phyloP scores from a whole-genome alignment of 192 early-diverging fungal genomes.

The Coemansia sp. region DNA sequence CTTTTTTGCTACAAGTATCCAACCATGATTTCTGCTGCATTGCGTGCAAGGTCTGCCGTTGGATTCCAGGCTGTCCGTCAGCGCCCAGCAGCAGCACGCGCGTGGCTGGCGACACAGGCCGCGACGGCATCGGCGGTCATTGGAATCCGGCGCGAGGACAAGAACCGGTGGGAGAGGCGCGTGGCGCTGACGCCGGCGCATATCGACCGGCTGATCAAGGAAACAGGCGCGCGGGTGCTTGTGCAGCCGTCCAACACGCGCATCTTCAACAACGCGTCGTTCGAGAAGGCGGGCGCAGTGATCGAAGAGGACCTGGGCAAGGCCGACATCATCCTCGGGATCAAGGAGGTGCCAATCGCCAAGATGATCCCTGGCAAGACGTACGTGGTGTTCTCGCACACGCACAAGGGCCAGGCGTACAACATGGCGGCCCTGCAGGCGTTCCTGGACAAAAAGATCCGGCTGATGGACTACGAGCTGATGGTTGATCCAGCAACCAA shows the following conservation, averaged over 20 bases:
- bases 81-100: background rate
- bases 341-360: constrained; percentile 91
- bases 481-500: constrained; percentile 70
- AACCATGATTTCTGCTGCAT: constrained; percentile 13
- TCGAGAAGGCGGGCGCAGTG: constrained; percentile 78
- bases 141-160: constrained; percentile 91
- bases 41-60: constrained; percentile 9
- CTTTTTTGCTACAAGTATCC: too few species aligned
- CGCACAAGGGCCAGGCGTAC: constrained; percentile 93
- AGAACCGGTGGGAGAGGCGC: constrained; percentile 96
- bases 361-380: constrained; percentile 86
- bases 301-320: constrained; percentile 83
- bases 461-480: constrained; percentile 95
- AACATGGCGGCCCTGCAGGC: constrained; percentile 90
- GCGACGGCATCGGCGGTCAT: constrained; percentile 47
- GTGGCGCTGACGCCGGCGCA: constrained; percentile 87
- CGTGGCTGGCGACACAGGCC: constrained; percentile 23
- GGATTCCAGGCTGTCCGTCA: background rate
- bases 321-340: constrained; percentile 92
- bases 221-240: constrained; percentile 78
- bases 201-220: constrained; percentile 78
- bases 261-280: constrained; percentile 85
- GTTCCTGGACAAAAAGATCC: constrained; percentile 88
- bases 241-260: constrained; percentile 94
- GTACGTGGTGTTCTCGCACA: constrained; percentile 95